Evolutionary conservation across 2,329 filamentous ascomycete species (phyloP).

Genomic region (Trichoderma simmonsii): DNA sequence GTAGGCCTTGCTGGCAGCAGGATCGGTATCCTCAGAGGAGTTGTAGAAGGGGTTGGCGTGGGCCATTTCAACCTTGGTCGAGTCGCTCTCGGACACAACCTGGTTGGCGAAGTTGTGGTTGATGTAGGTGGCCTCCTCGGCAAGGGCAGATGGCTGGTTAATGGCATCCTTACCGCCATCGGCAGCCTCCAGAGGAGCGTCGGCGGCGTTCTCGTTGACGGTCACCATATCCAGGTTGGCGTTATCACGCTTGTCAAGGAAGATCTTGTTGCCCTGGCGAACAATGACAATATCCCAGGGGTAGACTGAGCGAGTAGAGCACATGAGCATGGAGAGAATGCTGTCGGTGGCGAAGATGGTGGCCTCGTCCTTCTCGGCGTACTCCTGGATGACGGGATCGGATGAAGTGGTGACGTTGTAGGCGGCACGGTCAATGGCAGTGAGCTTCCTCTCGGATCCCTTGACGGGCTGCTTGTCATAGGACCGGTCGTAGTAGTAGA

Average conservation of each 20-base stretch:
- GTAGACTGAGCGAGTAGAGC: conserved; percentile 91
- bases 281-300: conserved; percentile 97
- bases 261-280: conserved; percentile 92
- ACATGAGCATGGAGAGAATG: conserved; percentile 99
- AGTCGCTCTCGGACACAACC: conserved; percentile 80
- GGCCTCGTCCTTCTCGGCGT: conserved; percentile 92
- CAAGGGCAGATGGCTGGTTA: conserved; percentile 89
- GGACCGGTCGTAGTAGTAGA: conserved; percentile 95
- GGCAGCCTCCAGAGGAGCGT: conserved; percentile 85
- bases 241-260: conserved; percentile 97
- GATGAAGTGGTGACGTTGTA: conserved; percentile 98
- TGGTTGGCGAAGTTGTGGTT: conserved; percentile 99
- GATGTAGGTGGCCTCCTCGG: conserved; percentile 98
- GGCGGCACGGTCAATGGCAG: conserved; percentile 84
- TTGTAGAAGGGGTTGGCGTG: conserved; percentile 98
- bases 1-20: conserved; percentile 94
- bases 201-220: conserved; percentile 97
- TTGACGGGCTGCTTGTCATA: conserved; percentile 94
- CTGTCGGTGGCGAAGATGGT: conserved; percentile 96
- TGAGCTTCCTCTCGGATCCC: conserved; percentile 81
- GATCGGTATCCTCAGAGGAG: conserved; percentile 84
- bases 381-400: conserved; percentile 94
- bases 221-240: conserved; percentile 95
- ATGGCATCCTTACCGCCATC: conserved; percentile 92
- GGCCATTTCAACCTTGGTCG: conserved; percentile 75